These are phyloP conservation scores for Aegilops tauschii DNA, from an alignment of 176 grass and related monocot genomes.

Conservation along the genomic window DNA sequence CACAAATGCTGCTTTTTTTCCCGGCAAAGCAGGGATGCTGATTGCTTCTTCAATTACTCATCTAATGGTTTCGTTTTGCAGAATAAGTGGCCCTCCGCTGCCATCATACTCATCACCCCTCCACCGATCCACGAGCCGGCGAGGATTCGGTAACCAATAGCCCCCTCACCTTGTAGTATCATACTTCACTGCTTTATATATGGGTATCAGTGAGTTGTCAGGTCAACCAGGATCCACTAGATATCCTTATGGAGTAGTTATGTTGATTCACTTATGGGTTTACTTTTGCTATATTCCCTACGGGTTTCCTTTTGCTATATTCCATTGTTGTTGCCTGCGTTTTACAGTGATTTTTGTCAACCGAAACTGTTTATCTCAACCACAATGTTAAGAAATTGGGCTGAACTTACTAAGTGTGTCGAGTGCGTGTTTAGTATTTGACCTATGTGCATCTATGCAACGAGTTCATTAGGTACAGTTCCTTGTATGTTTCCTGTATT, in stretches of 20 bases:
- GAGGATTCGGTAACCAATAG: slow-evolving; percentile 53
- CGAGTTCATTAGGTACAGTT: neutral
- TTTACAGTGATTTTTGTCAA: neutral
- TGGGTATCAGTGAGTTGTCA: neutral
- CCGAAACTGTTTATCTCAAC: neutral
- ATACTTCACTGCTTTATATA: no score
- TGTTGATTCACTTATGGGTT: neutral
- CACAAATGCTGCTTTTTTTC: neutral
- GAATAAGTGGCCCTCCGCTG: slow-evolving; percentile 59
- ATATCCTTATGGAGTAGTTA: neutral
- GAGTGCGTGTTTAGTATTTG: neutral
- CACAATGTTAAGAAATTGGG: neutral
- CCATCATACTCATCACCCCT: slow-evolving; percentile 76
- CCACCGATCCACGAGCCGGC: slow-evolving; percentile 77
- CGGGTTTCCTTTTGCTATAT: neutral
- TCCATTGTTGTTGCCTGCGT: neutral
- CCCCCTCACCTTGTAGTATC: neutral
- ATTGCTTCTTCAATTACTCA: neutral
- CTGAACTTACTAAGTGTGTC: neutral
- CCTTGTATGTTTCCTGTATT: neutral
- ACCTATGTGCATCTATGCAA: neutral
- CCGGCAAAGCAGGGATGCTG: neutral
- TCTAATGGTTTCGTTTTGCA: slow-evolving; percentile 27
- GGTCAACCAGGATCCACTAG: neutral
- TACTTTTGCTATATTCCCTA: neutral